Evolutionary conservation across 2,329 filamentous ascomycete genomes (phyloP), one percentile per base, ranked within the genome.

Genomic region (Waltergamsia citrina): DNA sequence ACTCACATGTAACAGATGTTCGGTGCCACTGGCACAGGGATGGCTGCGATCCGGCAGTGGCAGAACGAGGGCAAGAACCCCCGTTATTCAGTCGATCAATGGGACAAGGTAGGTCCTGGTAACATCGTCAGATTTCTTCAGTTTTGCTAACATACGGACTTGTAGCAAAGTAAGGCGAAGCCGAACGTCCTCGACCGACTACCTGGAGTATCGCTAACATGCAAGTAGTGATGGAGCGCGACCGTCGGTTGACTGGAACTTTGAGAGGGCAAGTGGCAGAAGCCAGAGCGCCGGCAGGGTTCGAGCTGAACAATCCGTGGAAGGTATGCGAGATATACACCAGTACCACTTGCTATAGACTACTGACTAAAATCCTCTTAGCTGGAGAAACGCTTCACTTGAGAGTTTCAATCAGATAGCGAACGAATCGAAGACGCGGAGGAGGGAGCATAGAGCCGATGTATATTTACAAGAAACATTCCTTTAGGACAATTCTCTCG

Each of bases 301-400:
- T 74, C 53, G 75, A 78, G 47, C 47, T 77, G 41, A 78, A 69
- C 59, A 78, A 78, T 47, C 67, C 69, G 21, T 79, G 75, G 75
- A 76, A 64, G 60, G 75, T 78, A n/a, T n/a, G n/a, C n/a, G 66
- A 30, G 67, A 52, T 37, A n/a, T 18, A 24, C 20, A 33, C 22
- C n/a, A 12, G n/a, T 8, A 24, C 22, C 6, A 9, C 14, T 12
- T 14, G 15, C 7, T 15, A 15, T 21, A 32, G n/a, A n/a, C 7
- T 32, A 23, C 29, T 28, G 28, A 38, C 34, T 15, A 36, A n/a
- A n/a, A 18, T 14, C 9, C n/a, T 17, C 18, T 32, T 39, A 75
- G 71, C 46, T 72, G 49, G 72, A 77, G 47, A 71, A 64, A 43
- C 65, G 71, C 28, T 62, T 71, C 38, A 56, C 58, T 34, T 74